Base-by-base conservation (phyloP, 2,329 filamentous ascomycete species). In the Trichophyton schoenleinii region DNA sequence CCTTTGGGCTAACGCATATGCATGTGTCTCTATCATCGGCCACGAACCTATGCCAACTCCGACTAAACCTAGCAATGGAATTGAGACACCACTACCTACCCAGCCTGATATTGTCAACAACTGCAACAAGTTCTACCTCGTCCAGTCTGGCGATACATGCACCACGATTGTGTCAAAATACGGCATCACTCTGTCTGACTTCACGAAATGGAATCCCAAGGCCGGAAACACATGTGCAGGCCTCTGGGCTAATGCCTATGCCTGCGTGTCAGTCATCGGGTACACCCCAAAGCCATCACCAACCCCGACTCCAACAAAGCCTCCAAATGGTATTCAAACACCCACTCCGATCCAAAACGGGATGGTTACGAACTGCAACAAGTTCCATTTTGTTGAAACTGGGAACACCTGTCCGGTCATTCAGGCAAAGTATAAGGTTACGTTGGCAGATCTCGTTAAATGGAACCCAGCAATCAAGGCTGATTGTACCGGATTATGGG, bases 141-240 rank as follows among this genome's bases (percentile, higher is more conserved):
- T 69, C 3, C 20, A 42, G 7, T 28, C 25, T 0, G 68, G 67
- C 11, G 67, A 70, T 20, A 64, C 44, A 3, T 70, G 68, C 42
- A 61, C 46, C 49, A 62, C 61, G 1, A 69, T 70, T 49, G 63
- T 64, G 38, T 48, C 64, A 28, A 48, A 58, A 8, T 64, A 68
- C 42, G 28, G 34, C 3, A 63, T 69, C 4, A 62, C 62, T 0
- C 53, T 63, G 8, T 36, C 42, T 0, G 7, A 68, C 1, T 69
- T 70, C 52, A 31, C 60, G 4, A 58, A 52, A 6, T 70, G 67
- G 68, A 70, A 68, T 64, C 65, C 67, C 1, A 63, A 61, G 1
- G 65, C 68, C 1, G 65, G 65, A 8, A 28, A 41, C 2, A 58
- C 61, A 31, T 70, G 68, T 58, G 20, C 8, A 20, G n/a, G 41